A percentile compares a stretch with the other conserved stretches of the same genome.
These are phyloP conservation scores for Penicillium sp. DNA, from an alignment of 2,329 filamentous ascomycete species.

Conservation along the genomic window DNA sequence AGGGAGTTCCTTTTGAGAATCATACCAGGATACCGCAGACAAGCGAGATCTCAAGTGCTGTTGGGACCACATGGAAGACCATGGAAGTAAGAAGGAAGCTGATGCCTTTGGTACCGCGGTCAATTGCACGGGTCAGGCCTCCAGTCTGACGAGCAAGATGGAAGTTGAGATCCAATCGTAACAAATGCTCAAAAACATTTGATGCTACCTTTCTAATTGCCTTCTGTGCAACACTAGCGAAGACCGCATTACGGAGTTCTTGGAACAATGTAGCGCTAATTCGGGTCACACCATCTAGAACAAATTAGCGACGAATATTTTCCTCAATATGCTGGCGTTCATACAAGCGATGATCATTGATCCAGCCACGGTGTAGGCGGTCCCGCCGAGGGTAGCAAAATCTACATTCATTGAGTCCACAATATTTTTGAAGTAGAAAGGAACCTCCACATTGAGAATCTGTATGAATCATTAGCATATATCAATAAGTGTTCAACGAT, in stretches of 20 bases:
- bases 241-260: constrained; percentile 91
- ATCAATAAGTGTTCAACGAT: not conserved
- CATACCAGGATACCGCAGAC: constrained; percentile 84
- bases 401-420: constrained; percentile 98
- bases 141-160: constrained; percentile 93
- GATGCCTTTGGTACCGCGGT: constrained; percentile 96
- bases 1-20: too few relatives aligned
- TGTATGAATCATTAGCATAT: constrained; percentile 22
- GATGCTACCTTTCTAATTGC: constrained; percentile 87
- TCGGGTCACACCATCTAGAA: constrained; percentile 72
- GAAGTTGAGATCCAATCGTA: constrained; percentile 87
- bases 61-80: constrained; percentile 96
- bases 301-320: not conserved
- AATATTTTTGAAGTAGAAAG: constrained; percentile 98
- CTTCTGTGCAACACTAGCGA: constrained; percentile 95
- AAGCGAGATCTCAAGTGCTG: constrained; percentile 87
- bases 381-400: constrained; percentile 80
- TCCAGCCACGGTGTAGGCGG: constrained; percentile 82
- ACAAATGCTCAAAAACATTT: constrained; percentile 87
- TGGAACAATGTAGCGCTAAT: constrained; percentile 89
- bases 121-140: constrained; percentile 88
- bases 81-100: constrained; percentile 96
- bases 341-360: constrained; percentile 85
- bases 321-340: constrained; percentile 21
- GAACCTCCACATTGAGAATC: constrained; percentile 92